Evolutionary conservation across 2,329 filamentous ascomycete species (phyloP), one percentile per base, ranked within the genome.

Genomic region (Scolecobasidium constrictum): DNA sequence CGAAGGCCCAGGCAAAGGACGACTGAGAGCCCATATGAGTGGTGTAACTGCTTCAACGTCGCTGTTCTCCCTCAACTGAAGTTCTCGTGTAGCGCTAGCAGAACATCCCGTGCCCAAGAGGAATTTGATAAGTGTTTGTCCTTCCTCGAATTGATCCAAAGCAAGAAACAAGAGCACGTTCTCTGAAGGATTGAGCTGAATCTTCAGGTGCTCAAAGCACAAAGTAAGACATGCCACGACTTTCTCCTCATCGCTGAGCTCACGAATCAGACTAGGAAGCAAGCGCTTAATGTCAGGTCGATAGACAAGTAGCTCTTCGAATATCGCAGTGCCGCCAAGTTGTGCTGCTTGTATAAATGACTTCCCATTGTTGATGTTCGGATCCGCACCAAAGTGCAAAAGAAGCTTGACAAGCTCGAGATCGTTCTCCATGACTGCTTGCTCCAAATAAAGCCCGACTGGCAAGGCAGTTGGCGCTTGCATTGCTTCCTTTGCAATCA

Each of bases 1-100:
- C 3, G 28, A 35, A 6, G 34, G 18, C 12, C 31, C 31, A 16
- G 31, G 31, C 6, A 20, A 21, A 43, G 40, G 40, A 15, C 34
- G 28, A 12, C 22, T 20, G 13, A 43, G 40, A 20, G 40, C 40
- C 40, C 33, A 43, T 4, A 43, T 33, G 7, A 43, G 15, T 18
- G 40, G 40, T n/a, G 40, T 43, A 12, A 43, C 33, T 35, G 18
- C n/a, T n/a, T 43, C 40, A 22, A 15, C 34, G 16, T 21, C 16
- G 19, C 28, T 31, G 12, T n/a, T 16, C 19, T 33, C 22, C 17
- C 20, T 19, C 12, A 35, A 17, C 15, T 37, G 17, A 3, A 17
- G 20, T 12, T 15, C 12, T 23, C 20, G 18, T 22, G 40, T 11
- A 16, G 22, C n/a, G 21, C 40, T 33, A 5, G 16, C 40, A 12